These are phyloP conservation scores for Kwoniella heveanensis DNA, from an alignment of 768 basidiomycete species.

Conservation along the genomic window DNA sequence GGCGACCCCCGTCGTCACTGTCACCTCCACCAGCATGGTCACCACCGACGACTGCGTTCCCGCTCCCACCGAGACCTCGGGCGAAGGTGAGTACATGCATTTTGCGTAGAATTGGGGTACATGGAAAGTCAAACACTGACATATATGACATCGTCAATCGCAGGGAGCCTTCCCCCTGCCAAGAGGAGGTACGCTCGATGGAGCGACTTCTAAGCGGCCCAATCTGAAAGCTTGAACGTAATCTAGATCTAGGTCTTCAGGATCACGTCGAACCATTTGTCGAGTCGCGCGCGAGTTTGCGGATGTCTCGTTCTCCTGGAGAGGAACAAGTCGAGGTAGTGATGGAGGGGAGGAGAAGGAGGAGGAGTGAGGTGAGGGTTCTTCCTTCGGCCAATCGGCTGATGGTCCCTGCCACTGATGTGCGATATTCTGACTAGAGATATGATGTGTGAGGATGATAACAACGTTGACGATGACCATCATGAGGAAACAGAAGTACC, in stretches of 20 bases:
- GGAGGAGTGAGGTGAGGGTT: no score
- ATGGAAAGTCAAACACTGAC: not conserved
- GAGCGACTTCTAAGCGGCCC: conserved; percentile 4
- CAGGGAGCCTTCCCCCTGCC: not conserved
- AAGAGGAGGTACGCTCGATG: conserved; percentile 9
- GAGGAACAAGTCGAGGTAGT: not conserved
- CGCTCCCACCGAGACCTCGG: conserved; percentile 4
- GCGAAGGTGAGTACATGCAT: conserved; percentile 3
- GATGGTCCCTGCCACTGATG: no score
- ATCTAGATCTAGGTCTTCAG: no score
- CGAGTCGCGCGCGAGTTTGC: not conserved
- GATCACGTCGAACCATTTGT: no score
- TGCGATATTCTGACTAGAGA: no score
- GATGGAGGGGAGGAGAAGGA: no score
- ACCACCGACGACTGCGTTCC: conserved; percentile 18
- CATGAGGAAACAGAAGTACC: no score
- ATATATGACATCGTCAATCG: not conserved
- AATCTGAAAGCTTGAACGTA: not conserved
- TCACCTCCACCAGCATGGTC: conserved; percentile 11
- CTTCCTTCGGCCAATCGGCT: no score
- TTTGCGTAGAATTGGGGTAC: no score
- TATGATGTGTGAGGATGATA: no score
- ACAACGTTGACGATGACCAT: no score
- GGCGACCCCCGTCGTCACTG: not conserved
- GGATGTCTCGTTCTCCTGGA: conserved; percentile 1